Evolutionary conservation across 2,329 filamentous ascomycete genomes (phyloP), one percentile per base, ranked within the genome.

Genomic region (Claviceps lovelessii): DNA sequence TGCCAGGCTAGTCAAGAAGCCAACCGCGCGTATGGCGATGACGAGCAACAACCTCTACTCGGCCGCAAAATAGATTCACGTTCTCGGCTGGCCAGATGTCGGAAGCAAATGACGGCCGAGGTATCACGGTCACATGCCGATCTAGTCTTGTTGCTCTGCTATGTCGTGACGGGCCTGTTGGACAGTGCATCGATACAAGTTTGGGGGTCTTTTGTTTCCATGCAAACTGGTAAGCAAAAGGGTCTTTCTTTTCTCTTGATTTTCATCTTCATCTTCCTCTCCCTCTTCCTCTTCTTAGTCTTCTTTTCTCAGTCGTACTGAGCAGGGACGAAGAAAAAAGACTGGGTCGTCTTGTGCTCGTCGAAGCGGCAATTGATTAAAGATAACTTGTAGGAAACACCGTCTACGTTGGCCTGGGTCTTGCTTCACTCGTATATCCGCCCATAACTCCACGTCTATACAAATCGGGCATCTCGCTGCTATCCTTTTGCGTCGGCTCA

Each of bases 181-280:
- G 87, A 91, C 68, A 88, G 84, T 68, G 82, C 85, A 2, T 82
- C 85, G 2, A 85, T 87, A 49, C 84, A 83, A 55, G 85, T 85
- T 46, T 90, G 85, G 83, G 85, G 86, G 13, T 84, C 84, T 3
- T 91, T 91, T 61, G 86, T 89, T 45, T 87, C 83, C 62, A 90
- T 90, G 86, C 87, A 90, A 65, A 90, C 86, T 37, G 86, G 85
- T 80, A 63, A 59, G 72, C 29, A 48, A 23, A 10, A 11, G 23
- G 15, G 17, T 19, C 39, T n/a, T n/a, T n/a, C n/a, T 8, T 28
- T 46, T 8, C 9, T 28, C 4, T 17, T 9, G 23, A 23, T 23
- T 23, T 23, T 23, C 23, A 23, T 23, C 23, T 23, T 23, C 23
- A 2, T 3, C 23, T 23, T 23, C 23, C 3, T 15, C 9, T 13